Conservation (phyloP, 1,139 yeast genomes). For the Debaryomyces psychrophilus region DNA sequence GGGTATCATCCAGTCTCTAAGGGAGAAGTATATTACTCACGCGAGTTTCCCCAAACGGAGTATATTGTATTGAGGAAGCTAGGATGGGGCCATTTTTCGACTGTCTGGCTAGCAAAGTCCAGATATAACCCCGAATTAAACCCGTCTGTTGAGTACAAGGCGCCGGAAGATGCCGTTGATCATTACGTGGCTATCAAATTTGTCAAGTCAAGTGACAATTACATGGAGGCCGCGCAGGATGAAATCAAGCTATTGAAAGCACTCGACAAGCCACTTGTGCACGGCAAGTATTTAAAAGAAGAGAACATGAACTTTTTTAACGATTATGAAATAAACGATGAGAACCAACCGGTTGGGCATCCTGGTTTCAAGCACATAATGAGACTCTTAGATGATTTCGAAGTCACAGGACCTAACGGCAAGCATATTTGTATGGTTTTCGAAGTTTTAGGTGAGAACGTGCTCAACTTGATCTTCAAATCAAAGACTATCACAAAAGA, state of each 20-base stretch:
- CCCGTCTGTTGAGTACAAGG: not conserved
- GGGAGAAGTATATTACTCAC: conserved; percentile 41
- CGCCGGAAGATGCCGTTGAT: conserved; percentile 16
- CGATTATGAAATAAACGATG: conserved; percentile 8
- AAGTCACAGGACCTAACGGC: conserved; percentile 46
- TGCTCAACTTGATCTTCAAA: conserved; percentile 41
- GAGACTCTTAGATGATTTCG: conserved; percentile 43
- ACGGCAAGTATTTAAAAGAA: conserved; percentile 32
- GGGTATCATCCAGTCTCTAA: conserved; percentile 48
- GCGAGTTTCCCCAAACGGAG: conserved; percentile 24
- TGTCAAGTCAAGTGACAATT: conserved; percentile 42
- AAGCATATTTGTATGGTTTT: conserved; percentile 49
- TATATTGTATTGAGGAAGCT: conserved; percentile 43
- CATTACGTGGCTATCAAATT: conserved; percentile 48
- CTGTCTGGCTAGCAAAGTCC: conserved; percentile 78
- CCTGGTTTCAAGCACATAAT: conserved; percentile 47
- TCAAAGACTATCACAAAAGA: conserved; percentile 24
- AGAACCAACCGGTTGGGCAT: conserved; percentile 22
- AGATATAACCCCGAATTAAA: conserved; percentile 26
- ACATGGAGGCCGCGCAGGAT: conserved; percentile 47
- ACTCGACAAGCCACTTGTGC: conserved; percentile 21
- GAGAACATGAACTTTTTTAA: conserved; percentile 18
- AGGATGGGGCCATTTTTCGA: conserved; percentile 92
- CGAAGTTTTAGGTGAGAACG: conserved; percentile 47
- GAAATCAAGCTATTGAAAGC: conserved; percentile 39